Conservation (phyloP, 352 stramenopile species). For the Saprolegnia diclina region DNA sequence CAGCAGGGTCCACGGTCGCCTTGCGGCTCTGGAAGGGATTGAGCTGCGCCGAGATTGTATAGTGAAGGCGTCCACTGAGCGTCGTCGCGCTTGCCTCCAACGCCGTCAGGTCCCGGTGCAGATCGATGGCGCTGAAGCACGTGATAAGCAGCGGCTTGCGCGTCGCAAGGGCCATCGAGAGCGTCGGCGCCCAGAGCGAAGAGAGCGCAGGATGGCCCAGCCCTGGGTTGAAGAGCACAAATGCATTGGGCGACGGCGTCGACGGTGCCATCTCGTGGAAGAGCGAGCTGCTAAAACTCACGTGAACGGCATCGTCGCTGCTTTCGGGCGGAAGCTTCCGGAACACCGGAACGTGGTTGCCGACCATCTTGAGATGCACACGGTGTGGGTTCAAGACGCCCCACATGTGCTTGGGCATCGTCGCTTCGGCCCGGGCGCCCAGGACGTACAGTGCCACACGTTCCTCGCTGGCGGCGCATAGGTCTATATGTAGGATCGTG, state of each 20-base stretch:
- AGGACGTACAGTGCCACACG: slow-evolving; percentile 45
- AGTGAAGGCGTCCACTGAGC: slow-evolving; percentile 28
- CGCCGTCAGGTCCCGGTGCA: slow-evolving; percentile 47
- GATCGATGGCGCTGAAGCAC: slow-evolving; percentile 56
- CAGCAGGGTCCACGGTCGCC: slow-evolving; percentile 6
- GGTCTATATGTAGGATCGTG: neutral
- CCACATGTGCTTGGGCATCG: slow-evolving; percentile 68
- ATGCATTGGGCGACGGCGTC: slow-evolving; percentile 38
- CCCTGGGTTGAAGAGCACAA: slow-evolving; percentile 70
- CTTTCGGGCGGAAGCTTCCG: slow-evolving; percentile 33
- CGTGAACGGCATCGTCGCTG: slow-evolving; percentile 31
- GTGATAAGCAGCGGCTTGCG: slow-evolving; percentile 51
- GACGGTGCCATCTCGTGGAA: slow-evolving; percentile 15
- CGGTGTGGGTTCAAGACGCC: slow-evolving; percentile 35
- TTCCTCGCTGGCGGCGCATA: neutral
- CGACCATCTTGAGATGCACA: slow-evolving; percentile 54
- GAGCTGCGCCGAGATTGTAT: slow-evolving; percentile 33
- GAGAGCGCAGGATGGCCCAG: slow-evolving; percentile 49
- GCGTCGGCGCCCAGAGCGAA: slow-evolving; percentile 48
- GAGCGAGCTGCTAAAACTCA: slow-evolving; percentile 6
- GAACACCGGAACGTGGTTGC: slow-evolving; percentile 52
- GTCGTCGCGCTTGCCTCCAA: slow-evolving; percentile 34
- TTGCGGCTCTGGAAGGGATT: slow-evolving; percentile 66
- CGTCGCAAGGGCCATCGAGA: slow-evolving; percentile 40
- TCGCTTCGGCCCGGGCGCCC: slow-evolving; percentile 63